Conservation (phyloP, 106 monocot genomes). For the Dactylorhiza incarnata region DNA sequence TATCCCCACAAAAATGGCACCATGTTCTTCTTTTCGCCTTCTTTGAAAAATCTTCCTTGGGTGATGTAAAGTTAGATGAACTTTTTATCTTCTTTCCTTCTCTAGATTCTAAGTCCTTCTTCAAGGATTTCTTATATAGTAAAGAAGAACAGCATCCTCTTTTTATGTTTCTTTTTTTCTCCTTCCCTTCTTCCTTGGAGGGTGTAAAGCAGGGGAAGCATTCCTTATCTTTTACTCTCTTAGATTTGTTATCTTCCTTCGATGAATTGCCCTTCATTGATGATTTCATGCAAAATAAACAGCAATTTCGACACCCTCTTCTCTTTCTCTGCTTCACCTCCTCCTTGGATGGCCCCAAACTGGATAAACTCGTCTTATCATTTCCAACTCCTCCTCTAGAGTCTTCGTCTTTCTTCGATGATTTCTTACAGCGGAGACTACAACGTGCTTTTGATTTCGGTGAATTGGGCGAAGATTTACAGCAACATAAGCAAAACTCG, state of each 20-base stretch:
- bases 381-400: background rate
- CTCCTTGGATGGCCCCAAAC: background rate
- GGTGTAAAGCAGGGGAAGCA: slow-evolving; percentile 8
- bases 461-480: background rate
- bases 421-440: background rate
- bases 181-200: background rate
- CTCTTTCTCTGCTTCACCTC: background rate
- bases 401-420: background rate
- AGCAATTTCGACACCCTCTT: background rate
- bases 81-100: background rate
- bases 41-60: background rate
- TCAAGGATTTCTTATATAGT: background rate
- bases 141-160: slow-evolving; percentile 4
- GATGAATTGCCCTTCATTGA: background rate
- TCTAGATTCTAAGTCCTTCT: background rate
- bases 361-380: background rate
- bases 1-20: background rate
- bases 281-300: background rate
- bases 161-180: background rate
- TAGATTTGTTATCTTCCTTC: background rate
- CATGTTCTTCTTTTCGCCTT: background rate
- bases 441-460: background rate
- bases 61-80: slow-evolving; percentile 3
- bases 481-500: background rate
- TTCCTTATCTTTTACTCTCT: background rate